phyloP scores from a whole-genome alignment of 345 rosid species.

The Anacardium occidentale region DNA sequence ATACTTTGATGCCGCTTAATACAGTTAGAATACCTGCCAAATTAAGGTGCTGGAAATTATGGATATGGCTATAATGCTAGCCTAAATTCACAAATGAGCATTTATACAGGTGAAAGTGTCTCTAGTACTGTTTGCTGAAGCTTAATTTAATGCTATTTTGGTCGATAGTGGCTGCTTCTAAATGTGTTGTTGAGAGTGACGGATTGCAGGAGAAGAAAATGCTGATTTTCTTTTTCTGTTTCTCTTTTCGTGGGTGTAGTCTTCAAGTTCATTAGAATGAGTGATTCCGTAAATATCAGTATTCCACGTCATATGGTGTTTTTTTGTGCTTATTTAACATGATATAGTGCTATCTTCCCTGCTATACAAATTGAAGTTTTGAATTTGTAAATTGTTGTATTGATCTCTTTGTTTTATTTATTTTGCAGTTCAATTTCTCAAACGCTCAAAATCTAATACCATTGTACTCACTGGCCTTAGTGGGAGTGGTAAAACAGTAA shows the following conservation, averaged over 20 bases:
- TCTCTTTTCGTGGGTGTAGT: background rate
- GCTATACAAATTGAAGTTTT: background rate
- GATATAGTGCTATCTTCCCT: background rate
- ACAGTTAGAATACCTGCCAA: too few relatives aligned
- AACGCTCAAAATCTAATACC: slow-evolving; percentile 60
- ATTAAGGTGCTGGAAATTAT: background rate
- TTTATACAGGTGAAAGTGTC: background rate
- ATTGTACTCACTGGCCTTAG: slow-evolving; percentile 77
- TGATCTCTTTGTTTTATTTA: slow-evolving; percentile 1
- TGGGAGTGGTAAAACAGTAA: slow-evolving; percentile 83
- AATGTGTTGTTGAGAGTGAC: background rate
- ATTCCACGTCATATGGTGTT: background rate
- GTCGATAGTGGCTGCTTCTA: too few relatives aligned
- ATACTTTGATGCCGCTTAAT: background rate
- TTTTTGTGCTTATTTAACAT: background rate
- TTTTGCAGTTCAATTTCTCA: slow-evolving; percentile 51
- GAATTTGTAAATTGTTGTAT: background rate
- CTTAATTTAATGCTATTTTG: too few relatives aligned
- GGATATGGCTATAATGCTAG: background rate
- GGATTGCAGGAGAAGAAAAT: background rate
- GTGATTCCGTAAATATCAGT: background rate
- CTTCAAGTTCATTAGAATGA: background rate
- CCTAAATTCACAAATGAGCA: too few relatives aligned
- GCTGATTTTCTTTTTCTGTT: background rate
- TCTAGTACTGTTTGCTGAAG: background rate